Evolutionary conservation across 2,329 filamentous ascomycete genomes (phyloP).

Genomic region (Aspergillus tanneri): DNA sequence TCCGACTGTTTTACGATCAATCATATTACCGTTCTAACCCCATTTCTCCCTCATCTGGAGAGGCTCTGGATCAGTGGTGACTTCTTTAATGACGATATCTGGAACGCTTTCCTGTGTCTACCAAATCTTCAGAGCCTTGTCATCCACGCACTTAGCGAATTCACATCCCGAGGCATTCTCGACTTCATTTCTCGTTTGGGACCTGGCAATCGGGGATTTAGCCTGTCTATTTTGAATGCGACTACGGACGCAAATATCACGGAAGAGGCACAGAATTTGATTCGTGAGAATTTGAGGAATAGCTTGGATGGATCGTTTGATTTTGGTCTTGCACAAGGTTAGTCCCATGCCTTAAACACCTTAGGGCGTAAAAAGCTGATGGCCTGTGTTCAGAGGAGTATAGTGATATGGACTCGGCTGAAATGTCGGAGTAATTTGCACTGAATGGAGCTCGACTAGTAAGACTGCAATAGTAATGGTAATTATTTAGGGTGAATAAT

Average conservation of each 20-base stretch:
- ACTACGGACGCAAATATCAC: slow-evolving; percentile 21
- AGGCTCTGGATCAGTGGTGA: slow-evolving; percentile 35
- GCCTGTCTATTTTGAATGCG: slow-evolving; percentile 30
- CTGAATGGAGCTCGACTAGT: not conserved
- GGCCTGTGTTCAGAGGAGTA: slow-evolving; percentile 20
- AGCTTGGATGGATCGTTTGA: slow-evolving; percentile 26
- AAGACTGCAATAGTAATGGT: not conserved
- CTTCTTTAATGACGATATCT: slow-evolving; percentile 29
- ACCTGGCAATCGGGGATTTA: slow-evolving; percentile 30
- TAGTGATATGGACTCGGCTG: slow-evolving; percentile 20
- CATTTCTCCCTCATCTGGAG: slow-evolving; percentile 32
- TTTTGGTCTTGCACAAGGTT: slow-evolving; percentile 24
- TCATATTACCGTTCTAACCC: slow-evolving; percentile 29
- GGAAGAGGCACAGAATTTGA: slow-evolving; percentile 29
- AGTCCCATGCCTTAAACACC: not conserved
- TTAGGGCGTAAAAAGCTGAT: slow-evolving; percentile 9
- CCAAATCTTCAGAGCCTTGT: slow-evolving; percentile 29
- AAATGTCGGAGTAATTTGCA: slow-evolving; percentile 17
- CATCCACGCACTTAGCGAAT: slow-evolving; percentile 35
- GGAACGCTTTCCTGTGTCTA: slow-evolving; percentile 26
- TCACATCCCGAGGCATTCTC: slow-evolving; percentile 31
- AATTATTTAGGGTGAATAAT: too few species aligned
- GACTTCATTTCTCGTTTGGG: slow-evolving; percentile 32
- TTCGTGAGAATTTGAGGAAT: slow-evolving; percentile 26
- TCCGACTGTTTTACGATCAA: slow-evolving; percentile 34